Evolutionary conservation across 202 grass and related monocot genomes (phyloP).

Genomic region (Setaria viridis): DNA sequence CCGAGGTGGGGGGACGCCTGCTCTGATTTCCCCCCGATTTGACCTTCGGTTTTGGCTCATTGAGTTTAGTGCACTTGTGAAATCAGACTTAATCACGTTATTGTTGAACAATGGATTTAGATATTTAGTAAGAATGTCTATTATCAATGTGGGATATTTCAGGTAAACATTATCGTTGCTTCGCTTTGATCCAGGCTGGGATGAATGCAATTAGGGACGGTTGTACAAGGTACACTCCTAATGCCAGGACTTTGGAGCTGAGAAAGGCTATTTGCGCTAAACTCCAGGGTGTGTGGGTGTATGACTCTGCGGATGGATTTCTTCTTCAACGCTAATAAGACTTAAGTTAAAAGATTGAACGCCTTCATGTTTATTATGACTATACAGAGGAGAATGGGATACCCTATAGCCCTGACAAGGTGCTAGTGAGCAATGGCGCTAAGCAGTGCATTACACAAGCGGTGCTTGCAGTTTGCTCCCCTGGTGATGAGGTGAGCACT

Average conservation of each 20-base stretch:
- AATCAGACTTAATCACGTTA: background rate
- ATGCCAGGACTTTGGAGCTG: slow-evolving; percentile 79
- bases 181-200: slow-evolving; percentile 59
- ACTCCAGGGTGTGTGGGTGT: slow-evolving; percentile 57
- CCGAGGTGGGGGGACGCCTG: slow-evolving; percentile 46
- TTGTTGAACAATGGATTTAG: background rate
- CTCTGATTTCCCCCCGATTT: background rate
- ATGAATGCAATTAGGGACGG: slow-evolving; percentile 77
- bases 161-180: background rate
- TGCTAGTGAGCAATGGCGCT: slow-evolving; percentile 85
- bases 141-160: background rate
- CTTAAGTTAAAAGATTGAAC: background rate
- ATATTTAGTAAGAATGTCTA: slow-evolving; percentile 9
- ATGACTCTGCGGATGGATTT: background rate
- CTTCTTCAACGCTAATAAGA: background rate
- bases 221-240: slow-evolving; percentile 73
- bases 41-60: slow-evolving; percentile 2
- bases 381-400: slow-evolving; percentile 76
- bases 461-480: slow-evolving; percentile 79
- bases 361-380: slow-evolving; percentile 15
- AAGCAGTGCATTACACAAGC: slow-evolving; percentile 81
- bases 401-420: slow-evolving; percentile 70
- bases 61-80: background rate
- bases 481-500: slow-evolving; percentile 72
- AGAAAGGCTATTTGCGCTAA: slow-evolving; percentile 86